phyloP scores from a whole-genome alignment of 805 yeast genomes.

The Komagataella populi region DNA sequence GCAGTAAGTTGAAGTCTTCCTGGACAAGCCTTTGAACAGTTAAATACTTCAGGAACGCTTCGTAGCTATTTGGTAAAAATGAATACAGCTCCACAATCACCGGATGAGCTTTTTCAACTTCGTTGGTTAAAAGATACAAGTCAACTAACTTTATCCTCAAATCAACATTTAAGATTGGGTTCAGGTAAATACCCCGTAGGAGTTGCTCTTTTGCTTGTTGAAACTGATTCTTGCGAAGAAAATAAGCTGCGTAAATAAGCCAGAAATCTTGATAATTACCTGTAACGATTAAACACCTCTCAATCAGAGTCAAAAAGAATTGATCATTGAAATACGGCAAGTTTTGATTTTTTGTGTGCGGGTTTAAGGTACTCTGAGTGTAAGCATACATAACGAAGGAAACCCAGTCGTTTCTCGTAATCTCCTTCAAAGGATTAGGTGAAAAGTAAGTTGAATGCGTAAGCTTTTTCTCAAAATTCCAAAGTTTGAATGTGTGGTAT shows the following conservation, averaged over 20 bases:
- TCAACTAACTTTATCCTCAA: constrained; percentile 29
- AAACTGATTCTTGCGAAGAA: constrained; percentile 15
- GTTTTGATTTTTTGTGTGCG: constrained; percentile 7
- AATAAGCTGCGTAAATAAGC: constrained; percentile 33
- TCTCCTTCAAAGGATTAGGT: constrained; percentile 12
- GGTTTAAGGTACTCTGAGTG: background rate
- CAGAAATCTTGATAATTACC: constrained; percentile 33
- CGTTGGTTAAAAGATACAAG: constrained; percentile 23
- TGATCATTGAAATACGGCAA: constrained; percentile 10
- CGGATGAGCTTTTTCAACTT: constrained; percentile 24
- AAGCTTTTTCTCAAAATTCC: constrained; percentile 31
- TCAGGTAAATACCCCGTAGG: constrained; percentile 18
- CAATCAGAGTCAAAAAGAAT: constrained; percentile 23
- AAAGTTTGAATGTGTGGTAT: constrained; percentile 33
- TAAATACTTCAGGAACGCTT: constrained; percentile 26
- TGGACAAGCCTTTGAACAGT: constrained; percentile 24
- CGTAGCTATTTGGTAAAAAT: constrained; percentile 19
- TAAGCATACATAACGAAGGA: constrained; percentile 32
- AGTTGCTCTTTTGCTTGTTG: constrained; percentile 25
- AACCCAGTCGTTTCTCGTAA: constrained; percentile 40
- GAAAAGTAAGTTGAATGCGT: background rate
- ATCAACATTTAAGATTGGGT: constrained; percentile 14
- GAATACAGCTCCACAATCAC: constrained; percentile 11
- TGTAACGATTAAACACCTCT: constrained; percentile 32
- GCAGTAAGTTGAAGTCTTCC: constrained; percentile 5